These are phyloP conservation scores for Arthrobotrys iridis DNA, from an alignment of 2,329 filamentous ascomycete genomes.

Conservation along the genomic window DNA sequence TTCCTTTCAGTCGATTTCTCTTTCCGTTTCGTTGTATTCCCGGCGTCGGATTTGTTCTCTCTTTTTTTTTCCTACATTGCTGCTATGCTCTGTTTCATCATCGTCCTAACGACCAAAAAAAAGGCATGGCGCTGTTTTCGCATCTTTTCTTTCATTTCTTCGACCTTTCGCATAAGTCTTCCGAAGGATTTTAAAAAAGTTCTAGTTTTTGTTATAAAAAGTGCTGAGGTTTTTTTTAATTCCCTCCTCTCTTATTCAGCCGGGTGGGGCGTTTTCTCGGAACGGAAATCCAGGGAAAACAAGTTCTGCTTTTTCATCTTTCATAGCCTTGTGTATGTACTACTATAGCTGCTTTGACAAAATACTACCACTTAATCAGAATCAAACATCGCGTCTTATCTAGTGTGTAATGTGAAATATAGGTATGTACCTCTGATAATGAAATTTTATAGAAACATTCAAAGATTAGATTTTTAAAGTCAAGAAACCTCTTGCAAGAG, in stretches of 20 bases:
- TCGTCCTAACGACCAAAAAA: background rate
- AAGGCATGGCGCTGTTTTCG: conserved; percentile 15
- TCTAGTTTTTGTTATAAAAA: conserved; percentile 1
- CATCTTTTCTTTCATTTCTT: background rate
- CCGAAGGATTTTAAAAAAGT: conserved; percentile 29
- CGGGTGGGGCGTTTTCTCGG: conserved; percentile 24
- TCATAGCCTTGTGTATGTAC: background rate
- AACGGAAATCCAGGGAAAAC: conserved; percentile 23
- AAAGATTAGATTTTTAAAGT: no score
- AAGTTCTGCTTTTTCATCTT: background rate
- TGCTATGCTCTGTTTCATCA: conserved; percentile 25
- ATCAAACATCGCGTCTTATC: no score
- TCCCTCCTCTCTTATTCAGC: conserved; percentile 1
- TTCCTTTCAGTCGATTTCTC: background rate
- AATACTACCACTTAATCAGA: conserved; percentile 1
- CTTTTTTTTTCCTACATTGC: conserved; percentile 10
- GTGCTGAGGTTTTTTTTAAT: conserved; percentile 10
- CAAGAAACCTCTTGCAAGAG: no score
- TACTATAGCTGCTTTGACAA: conserved; percentile 2
- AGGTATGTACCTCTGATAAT: no score
- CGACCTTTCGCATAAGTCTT: background rate
- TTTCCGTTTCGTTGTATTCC: conserved; percentile 19
- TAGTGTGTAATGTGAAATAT: no score
- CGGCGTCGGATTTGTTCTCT: conserved; percentile 27
- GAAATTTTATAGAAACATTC: no score